Conservation (phyloP, 768 basidiomycete species). For the Mycena rosella region DNA sequence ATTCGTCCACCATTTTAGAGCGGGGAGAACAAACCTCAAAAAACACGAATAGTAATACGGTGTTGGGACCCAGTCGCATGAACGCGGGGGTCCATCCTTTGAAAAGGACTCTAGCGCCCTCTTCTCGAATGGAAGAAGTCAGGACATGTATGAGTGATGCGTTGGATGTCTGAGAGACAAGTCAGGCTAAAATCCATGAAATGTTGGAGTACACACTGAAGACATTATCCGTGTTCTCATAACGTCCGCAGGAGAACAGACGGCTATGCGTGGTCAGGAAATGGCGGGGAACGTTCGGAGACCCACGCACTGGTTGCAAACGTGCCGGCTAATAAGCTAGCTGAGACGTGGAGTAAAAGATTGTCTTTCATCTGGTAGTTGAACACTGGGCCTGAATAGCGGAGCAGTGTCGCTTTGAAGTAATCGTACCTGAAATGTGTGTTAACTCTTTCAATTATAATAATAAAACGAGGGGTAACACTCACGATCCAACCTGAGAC, state of each 20-base stretch:
- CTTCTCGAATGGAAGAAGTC: slow-evolving; percentile 70
- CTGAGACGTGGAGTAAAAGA: slow-evolving; percentile 72
- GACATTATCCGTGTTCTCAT: slow-evolving; percentile 84
- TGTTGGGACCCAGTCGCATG: slow-evolving; percentile 86
- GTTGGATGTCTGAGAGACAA: slow-evolving; percentile 60
- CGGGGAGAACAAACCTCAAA: slow-evolving; percentile 67
- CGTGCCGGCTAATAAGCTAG: slow-evolving; percentile 79
- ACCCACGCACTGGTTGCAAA: slow-evolving; percentile 77
- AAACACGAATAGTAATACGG: slow-evolving; percentile 87
- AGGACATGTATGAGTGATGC: slow-evolving; percentile 65
- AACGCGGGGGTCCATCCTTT: slow-evolving; percentile 94
- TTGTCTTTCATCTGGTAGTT: slow-evolving; percentile 75
- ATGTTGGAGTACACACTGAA: slow-evolving; percentile 59
- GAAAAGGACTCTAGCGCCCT: slow-evolving; percentile 84
- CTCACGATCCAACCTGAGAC: slow-evolving; percentile 89
- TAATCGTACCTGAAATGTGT: slow-evolving; percentile 72
- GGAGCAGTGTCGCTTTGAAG: slow-evolving; percentile 73
- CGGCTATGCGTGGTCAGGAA: slow-evolving; percentile 58
- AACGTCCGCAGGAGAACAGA: slow-evolving; percentile 85
- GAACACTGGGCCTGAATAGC: slow-evolving; percentile 63
- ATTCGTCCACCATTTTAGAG: neutral
- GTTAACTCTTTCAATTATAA: slow-evolving; percentile 18
- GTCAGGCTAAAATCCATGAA: slow-evolving; percentile 14
- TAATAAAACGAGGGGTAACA: slow-evolving; percentile 31
- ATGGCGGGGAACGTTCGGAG: neutral